Conservation (phyloP, 345 rosid genomes). For the Capsella bursapastoris region DNA sequence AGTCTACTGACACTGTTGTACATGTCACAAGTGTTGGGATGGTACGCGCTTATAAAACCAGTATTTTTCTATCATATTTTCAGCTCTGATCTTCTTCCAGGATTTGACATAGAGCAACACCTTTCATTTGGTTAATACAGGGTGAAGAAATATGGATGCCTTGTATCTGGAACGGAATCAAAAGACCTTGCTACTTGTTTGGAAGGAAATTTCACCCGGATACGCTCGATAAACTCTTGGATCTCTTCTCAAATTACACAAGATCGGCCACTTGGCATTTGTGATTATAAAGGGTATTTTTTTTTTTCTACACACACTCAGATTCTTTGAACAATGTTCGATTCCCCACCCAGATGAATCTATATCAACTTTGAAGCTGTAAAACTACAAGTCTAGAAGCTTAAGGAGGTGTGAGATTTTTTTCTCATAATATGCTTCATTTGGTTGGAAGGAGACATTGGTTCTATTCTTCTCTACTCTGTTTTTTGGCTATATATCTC, state of each 20-base stretch:
- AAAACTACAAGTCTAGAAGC: slow-evolving; percentile 32
- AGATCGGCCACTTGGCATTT: slow-evolving; percentile 35
- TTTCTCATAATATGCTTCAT: slow-evolving; percentile 17
- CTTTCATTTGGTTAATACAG: slow-evolving; percentile 44
- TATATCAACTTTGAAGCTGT: slow-evolving; percentile 24
- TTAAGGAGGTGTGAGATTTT: slow-evolving; percentile 10
- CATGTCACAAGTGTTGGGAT: slow-evolving; percentile 85
- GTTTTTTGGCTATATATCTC: slow-evolving; percentile 31
- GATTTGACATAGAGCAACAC: background rate
- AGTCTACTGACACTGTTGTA: slow-evolving; percentile 72
- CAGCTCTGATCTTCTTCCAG: background rate
- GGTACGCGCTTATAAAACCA: slow-evolving; percentile 49
- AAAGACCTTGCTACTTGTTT: slow-evolving; percentile 89
- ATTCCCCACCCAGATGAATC: slow-evolving; percentile 18
- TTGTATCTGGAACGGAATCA: slow-evolving; percentile 95
- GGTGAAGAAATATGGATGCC: slow-evolving; percentile 61
- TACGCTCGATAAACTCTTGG: slow-evolving; percentile 71
- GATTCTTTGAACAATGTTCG: slow-evolving; percentile 40
- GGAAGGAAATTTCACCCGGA: slow-evolving; percentile 88
- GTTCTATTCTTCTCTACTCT: slow-evolving; percentile 23
- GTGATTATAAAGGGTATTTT: slow-evolving; percentile 23
- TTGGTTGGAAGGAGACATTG: slow-evolving; percentile 31
- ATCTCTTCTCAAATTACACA: slow-evolving; percentile 79
- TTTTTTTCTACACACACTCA: slow-evolving; percentile 25
- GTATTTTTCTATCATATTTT: background rate